Conservation (phyloP, 1,284 basidiomycete genomes). For the Boletus mariae region DNA sequence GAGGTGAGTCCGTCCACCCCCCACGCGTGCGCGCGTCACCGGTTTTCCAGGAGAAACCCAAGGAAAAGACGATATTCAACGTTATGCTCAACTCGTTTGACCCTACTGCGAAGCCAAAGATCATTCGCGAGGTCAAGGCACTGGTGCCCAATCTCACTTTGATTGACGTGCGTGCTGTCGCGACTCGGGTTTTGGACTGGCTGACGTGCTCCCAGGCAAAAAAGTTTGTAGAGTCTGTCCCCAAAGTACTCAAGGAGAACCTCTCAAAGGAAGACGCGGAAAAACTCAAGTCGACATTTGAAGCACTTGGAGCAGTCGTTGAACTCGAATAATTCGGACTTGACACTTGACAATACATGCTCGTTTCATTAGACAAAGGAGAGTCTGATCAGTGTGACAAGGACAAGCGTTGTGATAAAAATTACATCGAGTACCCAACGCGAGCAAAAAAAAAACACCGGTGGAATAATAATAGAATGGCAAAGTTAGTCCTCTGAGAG, state of each 20-base stretch:
- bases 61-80: constrained; percentile 98
- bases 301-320: constrained; percentile 86
- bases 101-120: constrained; percentile 88
- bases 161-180: constrained; percentile 73
- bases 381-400: constrained; percentile 11
- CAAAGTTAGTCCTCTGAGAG: constrained; percentile 73
- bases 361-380: constrained; percentile 17
- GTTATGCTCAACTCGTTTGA: constrained; percentile 94
- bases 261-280: constrained; percentile 97
- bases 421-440: constrained; percentile 23
- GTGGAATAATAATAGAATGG: background rate
- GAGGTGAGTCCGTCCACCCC: constrained; percentile 43
- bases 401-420: constrained; percentile 20
- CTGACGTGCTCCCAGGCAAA: constrained; percentile 68
- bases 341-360: constrained; percentile 9
- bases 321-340: constrained; percentile 61
- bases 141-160: constrained; percentile 91
- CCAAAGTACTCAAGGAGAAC: constrained; percentile 94
- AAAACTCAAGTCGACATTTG: constrained; percentile 90
- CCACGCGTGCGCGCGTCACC: background rate
- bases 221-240: constrained; percentile 97
- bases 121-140: constrained; percentile 98
- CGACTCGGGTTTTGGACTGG: background rate
- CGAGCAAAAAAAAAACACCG: constrained; percentile 3
- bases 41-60: constrained; percentile 79